phyloP scores from a whole-genome alignment of 345 rosid species.

The Euphorbia peplus region DNA sequence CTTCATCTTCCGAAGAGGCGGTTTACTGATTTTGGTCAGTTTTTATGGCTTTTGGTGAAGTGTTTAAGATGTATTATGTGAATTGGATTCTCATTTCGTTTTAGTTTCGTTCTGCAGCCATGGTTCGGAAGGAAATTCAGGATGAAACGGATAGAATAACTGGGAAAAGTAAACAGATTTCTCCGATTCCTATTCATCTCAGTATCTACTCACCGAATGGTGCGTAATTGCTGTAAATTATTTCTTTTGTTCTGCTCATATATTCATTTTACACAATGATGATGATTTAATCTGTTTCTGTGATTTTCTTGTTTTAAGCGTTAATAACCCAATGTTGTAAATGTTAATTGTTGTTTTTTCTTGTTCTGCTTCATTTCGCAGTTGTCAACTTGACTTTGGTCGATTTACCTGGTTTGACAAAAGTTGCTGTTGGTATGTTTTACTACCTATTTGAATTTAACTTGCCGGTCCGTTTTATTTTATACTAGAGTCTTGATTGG shows the following conservation, averaged over 20 bases:
- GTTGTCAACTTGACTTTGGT: conserved; percentile 94
- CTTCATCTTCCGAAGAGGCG: conserved; percentile 36
- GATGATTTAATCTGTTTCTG: too few relatives aligned
- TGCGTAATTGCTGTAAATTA: conserved; percentile 7
- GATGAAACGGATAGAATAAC: conserved; percentile 93
- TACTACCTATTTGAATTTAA: conserved; percentile 3
- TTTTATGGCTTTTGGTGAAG: neutral
- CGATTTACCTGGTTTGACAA: conserved; percentile 93
- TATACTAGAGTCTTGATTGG: conserved; percentile 3
- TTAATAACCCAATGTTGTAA: neutral
- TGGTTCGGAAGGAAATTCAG: conserved; percentile 83
- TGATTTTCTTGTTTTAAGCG: neutral
- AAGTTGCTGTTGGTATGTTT: conserved; percentile 83
- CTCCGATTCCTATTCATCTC: conserved; percentile 92
- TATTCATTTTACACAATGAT: too few relatives aligned
- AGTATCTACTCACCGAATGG: conserved; percentile 91
- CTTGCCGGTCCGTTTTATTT: conserved; percentile 2
- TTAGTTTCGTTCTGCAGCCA: conserved; percentile 34
- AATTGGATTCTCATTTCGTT: neutral
- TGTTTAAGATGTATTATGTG: neutral
- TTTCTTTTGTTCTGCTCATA: neutral
- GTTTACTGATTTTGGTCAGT: conserved; percentile 37
- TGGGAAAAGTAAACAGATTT: conserved; percentile 82
- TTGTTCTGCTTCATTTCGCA: conserved; percentile 31
- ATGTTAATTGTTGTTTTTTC: neutral